These are phyloP conservation scores for Excoecaria cochinchinensis DNA, from an alignment of 345 rosid genomes.

Conservation along the genomic window DNA sequence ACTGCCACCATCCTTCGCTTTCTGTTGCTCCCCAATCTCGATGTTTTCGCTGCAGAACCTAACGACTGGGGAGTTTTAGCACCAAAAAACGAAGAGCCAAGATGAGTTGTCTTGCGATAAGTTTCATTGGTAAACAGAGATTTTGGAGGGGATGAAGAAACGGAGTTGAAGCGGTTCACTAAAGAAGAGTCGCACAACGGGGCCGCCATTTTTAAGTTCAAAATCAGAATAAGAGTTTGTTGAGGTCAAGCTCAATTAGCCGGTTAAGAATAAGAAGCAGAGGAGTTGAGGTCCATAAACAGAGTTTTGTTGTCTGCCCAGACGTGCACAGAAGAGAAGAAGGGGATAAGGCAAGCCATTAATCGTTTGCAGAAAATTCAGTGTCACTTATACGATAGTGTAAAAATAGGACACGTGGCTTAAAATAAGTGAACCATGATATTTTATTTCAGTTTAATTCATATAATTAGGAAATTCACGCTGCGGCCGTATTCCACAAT, in stretches of 20 bases:
- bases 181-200: too few relatives aligned
- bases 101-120: slow-evolving; percentile 25
- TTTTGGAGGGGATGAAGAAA: slow-evolving; percentile 38
- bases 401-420: neutral
- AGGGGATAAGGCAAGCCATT: slow-evolving; percentile 7
- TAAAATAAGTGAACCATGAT: too few relatives aligned
- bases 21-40: slow-evolving; percentile 21
- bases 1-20: slow-evolving; percentile 32
- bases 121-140: slow-evolving; percentile 30
- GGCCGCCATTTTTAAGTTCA: slow-evolving; percentile 39
- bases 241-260: neutral
- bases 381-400: neutral
- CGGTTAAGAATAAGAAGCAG: neutral
- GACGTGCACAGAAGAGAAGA: neutral
- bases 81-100: slow-evolving; percentile 42
- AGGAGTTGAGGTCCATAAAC: too few relatives aligned
- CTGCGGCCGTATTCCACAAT: too few relatives aligned
- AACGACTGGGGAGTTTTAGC: slow-evolving; percentile 24
- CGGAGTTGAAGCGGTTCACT: slow-evolving; percentile 36
- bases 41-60: slow-evolving; percentile 17
- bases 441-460: neutral
- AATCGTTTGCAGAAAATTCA: neutral
- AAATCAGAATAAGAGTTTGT: neutral
- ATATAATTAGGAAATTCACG: neutral
- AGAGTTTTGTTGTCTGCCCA: neutral